These are phyloP conservation scores for Nannizziopsis barbatae DNA, from an alignment of 2,329 filamentous ascomycete species.

Conservation along the genomic window DNA sequence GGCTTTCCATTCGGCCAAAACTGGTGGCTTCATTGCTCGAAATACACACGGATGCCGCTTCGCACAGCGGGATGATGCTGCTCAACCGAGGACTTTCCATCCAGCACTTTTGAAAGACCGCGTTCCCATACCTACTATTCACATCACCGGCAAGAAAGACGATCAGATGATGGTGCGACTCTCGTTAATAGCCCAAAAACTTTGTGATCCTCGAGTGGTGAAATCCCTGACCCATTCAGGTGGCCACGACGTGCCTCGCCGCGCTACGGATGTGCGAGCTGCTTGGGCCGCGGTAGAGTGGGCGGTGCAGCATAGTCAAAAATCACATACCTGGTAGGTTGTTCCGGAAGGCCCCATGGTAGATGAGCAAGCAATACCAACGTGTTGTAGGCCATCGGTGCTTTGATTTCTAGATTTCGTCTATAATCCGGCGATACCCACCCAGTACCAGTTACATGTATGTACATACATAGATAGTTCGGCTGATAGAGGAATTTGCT, in stretches of 20 bases:
- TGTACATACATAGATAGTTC: too few species aligned
- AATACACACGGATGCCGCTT: slow-evolving; percentile 9
- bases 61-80: neutral
- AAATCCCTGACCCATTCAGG: neutral
- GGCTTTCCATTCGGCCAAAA: slow-evolving; percentile 2
- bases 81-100: slow-evolving; percentile 12
- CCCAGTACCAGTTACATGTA: too few species aligned
- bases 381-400: too few species aligned
- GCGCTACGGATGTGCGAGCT: neutral
- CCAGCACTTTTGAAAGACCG: slow-evolving; percentile 9
- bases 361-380: too few species aligned
- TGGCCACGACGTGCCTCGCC: neutral
- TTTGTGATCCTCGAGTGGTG: slow-evolving; percentile 9
- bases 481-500: too few species aligned
- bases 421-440: too few species aligned
- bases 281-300: slow-evolving; percentile 1
- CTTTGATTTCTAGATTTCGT: too few species aligned
- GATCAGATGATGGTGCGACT: slow-evolving; percentile 10
- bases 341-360: too few species aligned
- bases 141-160: slow-evolving; percentile 15
- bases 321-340: too few species aligned
- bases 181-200: slow-evolving; percentile 7
- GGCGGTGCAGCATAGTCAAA: neutral
- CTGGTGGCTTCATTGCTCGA: slow-evolving; percentile 1
- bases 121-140: slow-evolving; percentile 17